Conservation (phyloP, 2,329 filamentous ascomycete genomes). For the Sclerotinia spermophila region DNA sequence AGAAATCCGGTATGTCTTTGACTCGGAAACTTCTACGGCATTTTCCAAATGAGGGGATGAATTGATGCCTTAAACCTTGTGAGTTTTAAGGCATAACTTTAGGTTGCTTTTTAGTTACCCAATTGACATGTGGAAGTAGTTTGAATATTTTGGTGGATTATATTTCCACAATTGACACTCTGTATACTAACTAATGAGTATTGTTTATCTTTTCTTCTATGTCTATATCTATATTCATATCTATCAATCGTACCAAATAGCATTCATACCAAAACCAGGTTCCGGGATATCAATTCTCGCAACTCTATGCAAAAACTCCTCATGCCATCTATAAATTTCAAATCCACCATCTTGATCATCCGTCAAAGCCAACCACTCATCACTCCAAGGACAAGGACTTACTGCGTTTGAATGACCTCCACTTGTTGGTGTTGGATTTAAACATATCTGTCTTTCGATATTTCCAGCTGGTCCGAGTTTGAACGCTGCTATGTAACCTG, state of each 20-base stretch:
- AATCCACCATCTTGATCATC: slow-evolving; percentile 85
- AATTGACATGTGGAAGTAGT: neutral
- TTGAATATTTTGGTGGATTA: neutral
- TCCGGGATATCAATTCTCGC: slow-evolving; percentile 74
- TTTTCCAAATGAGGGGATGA: neutral
- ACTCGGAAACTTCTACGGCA: slow-evolving; percentile 6
- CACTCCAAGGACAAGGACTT: slow-evolving; percentile 76
- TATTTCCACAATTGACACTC: neutral
- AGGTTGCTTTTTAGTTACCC: neutral
- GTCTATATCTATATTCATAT: too few relatives aligned
- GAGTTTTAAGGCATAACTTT: neutral
- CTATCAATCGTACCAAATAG: slow-evolving; percentile 80
- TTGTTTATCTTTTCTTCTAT: neutral
- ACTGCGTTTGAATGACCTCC: slow-evolving; percentile 88
- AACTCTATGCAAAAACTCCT: slow-evolving; percentile 75
- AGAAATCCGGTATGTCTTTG: slow-evolving; percentile 1
- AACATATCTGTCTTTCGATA: slow-evolving; percentile 73
- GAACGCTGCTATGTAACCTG: slow-evolving; percentile 81
- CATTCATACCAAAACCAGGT: slow-evolving; percentile 93
- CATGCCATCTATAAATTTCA: slow-evolving; percentile 83
- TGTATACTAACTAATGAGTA: neutral
- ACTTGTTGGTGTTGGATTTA: slow-evolving; percentile 81
- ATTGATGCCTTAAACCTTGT: neutral
- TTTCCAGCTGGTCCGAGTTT: slow-evolving; percentile 63
- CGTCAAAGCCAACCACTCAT: slow-evolving; percentile 86